Conservation (phyloP, 2,329 filamentous ascomycete species). For the Cordyceps cateniannulata region DNA sequence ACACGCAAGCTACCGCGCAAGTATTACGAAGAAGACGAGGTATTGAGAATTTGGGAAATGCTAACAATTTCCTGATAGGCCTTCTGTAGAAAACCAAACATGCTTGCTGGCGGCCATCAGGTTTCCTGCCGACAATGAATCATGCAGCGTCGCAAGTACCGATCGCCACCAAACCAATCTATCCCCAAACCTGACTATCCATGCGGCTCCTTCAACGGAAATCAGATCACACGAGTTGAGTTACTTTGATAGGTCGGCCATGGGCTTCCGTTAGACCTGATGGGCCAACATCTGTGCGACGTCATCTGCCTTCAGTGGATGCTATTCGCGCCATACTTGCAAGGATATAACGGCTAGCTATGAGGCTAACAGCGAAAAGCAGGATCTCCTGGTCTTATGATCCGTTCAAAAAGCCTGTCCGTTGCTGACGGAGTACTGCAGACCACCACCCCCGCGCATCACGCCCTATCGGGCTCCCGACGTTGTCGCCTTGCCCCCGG, state of each 20-base stretch:
- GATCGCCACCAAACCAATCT: too few species aligned
- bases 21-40: too few species aligned
- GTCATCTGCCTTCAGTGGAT: background rate
- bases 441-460: background rate
- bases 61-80: too few species aligned
- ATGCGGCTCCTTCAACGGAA: too few species aligned
- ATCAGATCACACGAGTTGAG: too few species aligned
- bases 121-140: too few species aligned
- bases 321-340: background rate
- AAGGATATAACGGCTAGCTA: conserved; percentile 6
- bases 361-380: background rate
- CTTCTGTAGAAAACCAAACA: too few species aligned
- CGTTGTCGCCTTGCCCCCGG: background rate
- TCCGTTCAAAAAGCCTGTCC: background rate
- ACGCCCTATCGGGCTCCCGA: background rate
- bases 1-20: too few species aligned
- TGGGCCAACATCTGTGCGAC: conserved; percentile 3
- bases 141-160: too few species aligned
- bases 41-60: too few species aligned
- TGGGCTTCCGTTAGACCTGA: background rate
- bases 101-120: too few species aligned
- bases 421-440: background rate
- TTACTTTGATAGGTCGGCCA: background rate
- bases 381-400: background rate
- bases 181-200: too few species aligned